Percentiles rank a stretch among this genome's conserved stretches.
Conservation (phyloP, 2,329 filamentous ascomycete species). For the Talaromyces sp. region DNA sequence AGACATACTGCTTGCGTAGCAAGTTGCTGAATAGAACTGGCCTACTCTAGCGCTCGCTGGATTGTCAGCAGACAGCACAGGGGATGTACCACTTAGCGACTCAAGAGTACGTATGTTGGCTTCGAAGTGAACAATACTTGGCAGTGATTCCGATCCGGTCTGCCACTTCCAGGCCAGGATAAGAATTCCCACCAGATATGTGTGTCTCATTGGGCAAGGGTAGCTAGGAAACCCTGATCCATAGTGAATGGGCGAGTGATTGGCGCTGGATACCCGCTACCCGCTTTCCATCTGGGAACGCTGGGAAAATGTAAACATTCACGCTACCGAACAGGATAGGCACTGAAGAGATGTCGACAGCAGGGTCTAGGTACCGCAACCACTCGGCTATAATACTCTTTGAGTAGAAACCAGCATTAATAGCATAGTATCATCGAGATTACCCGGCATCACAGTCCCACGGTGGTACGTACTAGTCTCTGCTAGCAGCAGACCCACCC, state of each 20-base stretch:
- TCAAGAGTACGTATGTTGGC: background rate
- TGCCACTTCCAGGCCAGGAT: background rate
- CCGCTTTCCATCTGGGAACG: constrained; percentile 8
- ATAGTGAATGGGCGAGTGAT: background rate
- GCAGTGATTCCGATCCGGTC: background rate
- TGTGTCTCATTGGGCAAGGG: background rate
- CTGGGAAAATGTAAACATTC: background rate
- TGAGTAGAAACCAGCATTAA: too few species aligned
- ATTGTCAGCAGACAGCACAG: too few species aligned
- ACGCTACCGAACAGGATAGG: too few species aligned
- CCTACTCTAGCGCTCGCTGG: too few species aligned
- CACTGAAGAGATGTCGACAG: too few species aligned
- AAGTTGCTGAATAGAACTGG: too few species aligned
- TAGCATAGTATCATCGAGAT: too few species aligned
- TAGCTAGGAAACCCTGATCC: background rate
- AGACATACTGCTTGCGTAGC: too few species aligned
- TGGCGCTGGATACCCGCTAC: background rate
- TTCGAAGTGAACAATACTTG: background rate
- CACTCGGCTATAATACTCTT: too few species aligned
- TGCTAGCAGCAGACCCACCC: background rate
- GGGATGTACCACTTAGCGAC: too few species aligned
- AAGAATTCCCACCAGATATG: background rate
- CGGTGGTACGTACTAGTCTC: background rate
- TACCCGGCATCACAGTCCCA: too few species aligned
- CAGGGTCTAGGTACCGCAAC: too few species aligned